Conservation (phyloP, 129 eudicot species). For the Lactuca saligna region DNA sequence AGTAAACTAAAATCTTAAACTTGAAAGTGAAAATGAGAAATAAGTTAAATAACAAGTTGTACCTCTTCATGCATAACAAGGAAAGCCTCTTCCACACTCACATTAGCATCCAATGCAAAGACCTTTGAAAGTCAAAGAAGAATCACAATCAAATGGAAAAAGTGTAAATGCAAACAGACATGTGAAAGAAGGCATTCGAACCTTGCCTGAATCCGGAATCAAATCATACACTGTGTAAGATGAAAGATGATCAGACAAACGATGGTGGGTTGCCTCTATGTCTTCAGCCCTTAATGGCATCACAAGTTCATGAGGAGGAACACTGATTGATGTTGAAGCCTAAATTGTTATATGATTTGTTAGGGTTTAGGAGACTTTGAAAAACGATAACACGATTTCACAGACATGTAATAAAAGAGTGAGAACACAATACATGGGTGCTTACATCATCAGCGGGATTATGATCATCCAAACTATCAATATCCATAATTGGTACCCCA, state of each 20-base stretch:
- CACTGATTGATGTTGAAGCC: constrained; percentile 43
- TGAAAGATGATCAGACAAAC: constrained; percentile 48
- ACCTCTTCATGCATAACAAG: constrained; percentile 57
- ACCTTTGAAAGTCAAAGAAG: constrained; percentile 32
- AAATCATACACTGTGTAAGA: constrained; percentile 42
- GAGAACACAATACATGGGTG: neutral
- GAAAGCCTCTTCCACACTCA: constrained; percentile 54
- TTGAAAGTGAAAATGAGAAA: neutral
- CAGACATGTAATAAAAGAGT: neutral
- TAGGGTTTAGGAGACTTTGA: no score
- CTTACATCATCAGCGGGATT: constrained; percentile 16
- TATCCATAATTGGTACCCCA: constrained; percentile 37
- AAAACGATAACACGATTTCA: no score
- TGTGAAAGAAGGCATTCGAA: constrained; percentile 30
- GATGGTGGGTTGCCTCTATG: constrained; percentile 46
- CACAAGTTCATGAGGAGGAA: constrained; percentile 23
- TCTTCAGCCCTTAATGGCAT: constrained; percentile 36
- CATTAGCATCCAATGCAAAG: constrained; percentile 46
- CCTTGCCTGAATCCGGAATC: constrained; percentile 73
- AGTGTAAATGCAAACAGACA: constrained; percentile 6
- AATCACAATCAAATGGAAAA: constrained; percentile 7
- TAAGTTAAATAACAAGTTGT: neutral
- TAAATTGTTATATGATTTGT: constrained; percentile 15
- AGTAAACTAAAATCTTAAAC: neutral
- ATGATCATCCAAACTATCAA: constrained; percentile 30